Evolutionary conservation across 1,139 yeast species (phyloP).

Genomic region (Hyphopichia fennica): DNA sequence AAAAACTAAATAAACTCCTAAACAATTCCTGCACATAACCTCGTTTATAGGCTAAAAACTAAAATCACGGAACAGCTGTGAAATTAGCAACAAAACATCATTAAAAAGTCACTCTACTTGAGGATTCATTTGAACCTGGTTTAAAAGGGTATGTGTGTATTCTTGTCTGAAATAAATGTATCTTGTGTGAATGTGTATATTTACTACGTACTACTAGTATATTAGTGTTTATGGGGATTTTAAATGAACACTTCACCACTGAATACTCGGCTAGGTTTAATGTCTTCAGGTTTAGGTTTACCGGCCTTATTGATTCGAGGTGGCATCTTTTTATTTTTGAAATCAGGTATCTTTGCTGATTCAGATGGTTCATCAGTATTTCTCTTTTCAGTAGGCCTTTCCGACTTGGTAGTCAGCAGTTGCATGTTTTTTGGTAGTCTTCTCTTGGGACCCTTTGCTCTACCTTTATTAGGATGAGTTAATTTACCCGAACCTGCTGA

Average conservation of each 20-base stretch:
- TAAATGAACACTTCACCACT: conserved; percentile 31
- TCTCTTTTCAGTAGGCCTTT: neutral
- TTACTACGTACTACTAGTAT: too few relatives aligned
- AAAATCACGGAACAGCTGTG: neutral
- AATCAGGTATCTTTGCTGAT: neutral
- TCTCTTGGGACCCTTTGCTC: conserved; percentile 77
- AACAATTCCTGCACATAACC: neutral
- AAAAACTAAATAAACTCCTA: neutral
- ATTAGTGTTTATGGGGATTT: too few relatives aligned
- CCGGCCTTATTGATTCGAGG: conserved; percentile 32
- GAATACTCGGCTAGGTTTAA: conserved; percentile 27
- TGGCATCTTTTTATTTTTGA: conserved; percentile 14
- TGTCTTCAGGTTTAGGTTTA: conserved; percentile 27
- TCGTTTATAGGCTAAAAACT: neutral
- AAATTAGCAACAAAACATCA: neutral
- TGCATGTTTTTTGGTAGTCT: conserved; percentile 51
- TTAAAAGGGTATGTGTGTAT: neutral
- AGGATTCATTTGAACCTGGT: neutral
- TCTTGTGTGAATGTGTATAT: too few relatives aligned
- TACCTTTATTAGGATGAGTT: conserved; percentile 57
- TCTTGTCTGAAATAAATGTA: neutral
- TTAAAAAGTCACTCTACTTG: neutral
- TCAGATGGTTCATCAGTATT: neutral
- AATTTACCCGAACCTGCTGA: conserved; percentile 26
- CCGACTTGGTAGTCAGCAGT: neutral